These are phyloP conservation scores for Curvularia sp. DNA, from an alignment of 2,329 filamentous ascomycete genomes.

Conservation along the genomic window DNA sequence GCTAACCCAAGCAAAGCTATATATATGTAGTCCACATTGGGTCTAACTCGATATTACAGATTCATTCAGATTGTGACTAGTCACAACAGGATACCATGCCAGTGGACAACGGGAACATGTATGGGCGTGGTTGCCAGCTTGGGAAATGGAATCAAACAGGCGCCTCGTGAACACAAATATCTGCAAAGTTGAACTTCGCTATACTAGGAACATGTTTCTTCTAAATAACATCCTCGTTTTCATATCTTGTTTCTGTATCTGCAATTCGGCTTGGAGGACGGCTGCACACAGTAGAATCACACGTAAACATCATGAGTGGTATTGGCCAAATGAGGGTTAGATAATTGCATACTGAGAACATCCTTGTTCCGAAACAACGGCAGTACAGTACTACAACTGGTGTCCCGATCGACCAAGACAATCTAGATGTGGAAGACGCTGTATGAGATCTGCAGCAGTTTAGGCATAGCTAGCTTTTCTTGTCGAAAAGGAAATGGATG, in stretches of 20 bases:
- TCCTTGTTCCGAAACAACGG: not conserved
- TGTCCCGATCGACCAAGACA: no score
- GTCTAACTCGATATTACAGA: not conserved
- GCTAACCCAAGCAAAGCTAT: not conserved
- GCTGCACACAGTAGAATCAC: not conserved
- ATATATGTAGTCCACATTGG: not conserved
- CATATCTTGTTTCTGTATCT: not conserved
- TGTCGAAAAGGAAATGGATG: no score
- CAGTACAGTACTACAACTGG: no score
- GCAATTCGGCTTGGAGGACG: not conserved
- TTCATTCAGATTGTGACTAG: not conserved
- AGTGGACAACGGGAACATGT: not conserved
- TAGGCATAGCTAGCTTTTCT: no score
- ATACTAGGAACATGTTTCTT: not conserved
- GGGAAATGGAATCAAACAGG: not conserved
- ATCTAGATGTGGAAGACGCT: no score
- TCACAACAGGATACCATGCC: not conserved
- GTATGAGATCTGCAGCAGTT: no score
- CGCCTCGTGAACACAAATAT: not conserved
- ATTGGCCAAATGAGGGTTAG: not conserved
- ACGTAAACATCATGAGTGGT: not conserved
- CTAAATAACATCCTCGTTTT: not conserved
- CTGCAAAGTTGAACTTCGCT: not conserved
- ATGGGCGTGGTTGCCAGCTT: not conserved
- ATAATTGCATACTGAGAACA: not conserved